Evolutionary conservation across 345 rosid genomes (phyloP).

Genomic region (Linum trigynum): DNA sequence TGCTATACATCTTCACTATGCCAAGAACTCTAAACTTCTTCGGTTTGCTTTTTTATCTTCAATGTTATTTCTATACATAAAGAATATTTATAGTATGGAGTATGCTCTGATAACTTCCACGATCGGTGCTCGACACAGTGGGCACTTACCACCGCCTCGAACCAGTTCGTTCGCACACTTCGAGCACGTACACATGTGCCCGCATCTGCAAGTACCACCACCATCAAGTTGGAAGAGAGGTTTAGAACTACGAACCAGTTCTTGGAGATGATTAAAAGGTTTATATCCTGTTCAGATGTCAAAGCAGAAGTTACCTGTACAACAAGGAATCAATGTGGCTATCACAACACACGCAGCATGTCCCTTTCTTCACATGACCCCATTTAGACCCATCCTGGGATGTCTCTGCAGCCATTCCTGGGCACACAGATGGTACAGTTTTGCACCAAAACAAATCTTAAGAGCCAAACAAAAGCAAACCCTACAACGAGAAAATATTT

Average conservation of each 20-base stretch:
- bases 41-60: background rate
- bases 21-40: background rate
- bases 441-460: background rate
- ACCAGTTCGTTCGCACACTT: constrained; percentile 88
- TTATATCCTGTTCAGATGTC: background rate
- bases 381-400: constrained; percentile 90
- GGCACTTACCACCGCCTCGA: constrained; percentile 89
- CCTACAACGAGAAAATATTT: too few relatives aligned
- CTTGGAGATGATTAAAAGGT: too few relatives aligned
- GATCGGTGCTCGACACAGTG: constrained; percentile 91
- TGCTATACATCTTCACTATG: background rate
- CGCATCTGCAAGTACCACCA: constrained; percentile 49
- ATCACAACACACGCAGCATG: constrained; percentile 96
- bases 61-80: too few relatives aligned
- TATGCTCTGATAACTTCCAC: constrained; percentile 92
- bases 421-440: background rate
- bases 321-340: constrained; percentile 84
- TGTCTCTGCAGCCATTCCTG: constrained; percentile 64
- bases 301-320: constrained; percentile 53
- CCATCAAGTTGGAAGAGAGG: background rate
- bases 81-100: constrained; percentile 61
- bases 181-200: constrained; percentile 98
- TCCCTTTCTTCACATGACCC: constrained; percentile 88
- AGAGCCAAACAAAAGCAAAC: background rate
- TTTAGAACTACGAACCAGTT: background rate